Evolutionary conservation across 2,329 filamentous ascomycete genomes (phyloP).

Genomic region (Kalaharituber pfeilii): DNA sequence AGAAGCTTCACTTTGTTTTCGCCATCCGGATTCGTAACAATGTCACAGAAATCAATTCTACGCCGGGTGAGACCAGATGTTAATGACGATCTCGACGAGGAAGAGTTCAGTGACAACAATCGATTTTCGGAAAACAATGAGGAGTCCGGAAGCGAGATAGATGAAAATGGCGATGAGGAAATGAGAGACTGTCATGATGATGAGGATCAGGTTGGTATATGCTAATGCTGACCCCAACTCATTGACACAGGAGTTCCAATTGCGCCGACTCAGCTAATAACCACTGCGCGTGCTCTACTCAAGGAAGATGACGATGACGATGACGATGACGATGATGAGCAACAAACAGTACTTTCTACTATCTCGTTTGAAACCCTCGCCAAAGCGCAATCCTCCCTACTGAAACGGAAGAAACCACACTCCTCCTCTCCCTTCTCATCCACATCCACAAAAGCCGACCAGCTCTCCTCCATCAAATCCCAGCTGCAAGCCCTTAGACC

Average conservation of each 20-base stretch:
- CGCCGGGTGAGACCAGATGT: not conserved
- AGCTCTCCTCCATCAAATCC: conserved; percentile 23
- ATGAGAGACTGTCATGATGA: not conserved
- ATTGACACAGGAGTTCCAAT: not conserved
- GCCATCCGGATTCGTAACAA: not conserved
- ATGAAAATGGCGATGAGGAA: not conserved
- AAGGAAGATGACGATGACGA: conserved; percentile 25
- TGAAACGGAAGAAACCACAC: conserved; percentile 26
- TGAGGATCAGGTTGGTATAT: not conserved
- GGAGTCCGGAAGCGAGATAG: too few relatives aligned
- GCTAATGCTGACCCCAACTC: not conserved
- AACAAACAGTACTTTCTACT: conserved; percentile 30
- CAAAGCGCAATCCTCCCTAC: conserved; percentile 60
- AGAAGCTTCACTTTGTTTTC: too few relatives aligned
- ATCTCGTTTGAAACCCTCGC: conserved; percentile 84
- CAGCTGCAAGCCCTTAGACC: conserved; percentile 21
- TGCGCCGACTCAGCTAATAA: not conserved
- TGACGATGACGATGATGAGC: conserved; percentile 23
- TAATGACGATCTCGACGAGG: not conserved
- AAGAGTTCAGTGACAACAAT: not conserved
- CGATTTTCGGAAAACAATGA: not conserved
- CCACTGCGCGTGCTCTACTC: conserved; percentile 13
- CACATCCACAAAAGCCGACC: conserved; percentile 22
- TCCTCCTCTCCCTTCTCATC: conserved; percentile 20
- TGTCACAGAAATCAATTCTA: not conserved